Base-by-base conservation (phyloP, 768 basidiomycete genomes). In the Psilocybe tampanensis region DNA sequence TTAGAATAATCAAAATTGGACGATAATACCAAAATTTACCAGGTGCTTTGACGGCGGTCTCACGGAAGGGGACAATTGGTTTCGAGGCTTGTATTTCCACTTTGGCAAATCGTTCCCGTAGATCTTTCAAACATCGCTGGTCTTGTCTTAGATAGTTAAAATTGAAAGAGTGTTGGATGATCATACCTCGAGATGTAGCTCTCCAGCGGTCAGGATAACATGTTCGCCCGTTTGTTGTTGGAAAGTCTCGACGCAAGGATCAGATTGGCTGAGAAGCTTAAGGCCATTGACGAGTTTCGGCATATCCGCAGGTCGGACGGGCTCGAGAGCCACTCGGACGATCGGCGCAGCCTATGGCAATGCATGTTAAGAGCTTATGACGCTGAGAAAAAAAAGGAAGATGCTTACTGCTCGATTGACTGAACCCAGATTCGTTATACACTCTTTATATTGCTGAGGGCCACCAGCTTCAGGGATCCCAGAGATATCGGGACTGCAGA, bases 211-310 rank as follows among this genome's bases (percentile, higher is more conserved):
- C 58, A 98, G 73, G 60, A 99, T 97, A 54, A 99, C 97, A 70
- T 97, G 90, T 70, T 99, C 97, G 29, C 97, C 97, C 0, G 95
- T 97, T 65, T 93, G 86, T 72, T 98, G 97, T 63, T 98, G 95
- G 70, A 98, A 95, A 0, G 92, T 95, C 68, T 98, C 94, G 3
- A 96, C 95, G 61, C 95, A 98, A 1, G 97, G 96, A 74, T 98
- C 97, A 3, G 95, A 89, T 68, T 98, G 95, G 62, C 89, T 90
- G 32, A 99, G 84, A 12, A 98, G 77, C 61, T 90, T 91, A 53
- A 99, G 76, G 1, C 97, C 97, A 34, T 80, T 81, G 44, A 98
- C 81, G 21, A 99, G 79, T 68, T 92, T 94, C 1, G 86, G 88
- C 86, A 98, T 90, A 67, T 98, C 94, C 7, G 86, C 86, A 15